Base-by-base conservation (phyloP, 2,329 filamentous ascomycete genomes). In the Pestalotiopsis sp. region DNA sequence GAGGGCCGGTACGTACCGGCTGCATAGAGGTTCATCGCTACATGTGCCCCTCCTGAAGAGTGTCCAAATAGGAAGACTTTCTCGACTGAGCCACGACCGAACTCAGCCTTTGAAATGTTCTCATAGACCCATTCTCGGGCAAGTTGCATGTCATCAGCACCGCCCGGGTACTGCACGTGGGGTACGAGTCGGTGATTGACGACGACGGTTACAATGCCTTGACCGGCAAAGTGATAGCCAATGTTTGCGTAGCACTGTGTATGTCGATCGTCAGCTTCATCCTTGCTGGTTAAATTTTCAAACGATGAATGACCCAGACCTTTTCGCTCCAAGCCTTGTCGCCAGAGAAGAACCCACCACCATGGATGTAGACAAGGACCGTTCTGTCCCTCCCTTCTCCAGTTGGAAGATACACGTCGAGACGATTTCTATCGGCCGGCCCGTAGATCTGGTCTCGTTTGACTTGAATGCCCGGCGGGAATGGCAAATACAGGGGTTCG, bases 271-370 rank as follows among this genome's bases (percentile, higher is more conserved):
- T 39, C 17, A 4, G n/a, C n/a, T 39, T 5, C 17, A 5, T 6
- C 4, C 6, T n/a, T 17, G 7, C 17, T 17, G 9, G n/a, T 11
- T 4, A 14, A 17, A 17, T 7, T 4, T 2, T 13, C 4, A n/a
- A 3, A 14, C 2, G 31, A 12, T 3, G 20, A 11, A 3, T 13
- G 23, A 2, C 23, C 23, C 60, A 20, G n/a, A 63, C 60, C 60
- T 63, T 63, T 41, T 63, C 60, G n/a, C 60, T 63, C 60, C 60
- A 63, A 12, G 25, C 60, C 27, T 63, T 63, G 27, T 36, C 60
- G 5, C 60, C 60, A 63, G 27, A 36, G 60, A 63, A 63, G 38
- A 63, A 63, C 7, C 60, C 60, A 6, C 60, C 60, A 38, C 60
- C 60, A 6, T 63, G 60, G 12, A 63, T 5, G 2, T 63, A 63